phyloP scores from a whole-genome alignment of 1,139 yeast genomes.

The Candida buenavistaensis region DNA sequence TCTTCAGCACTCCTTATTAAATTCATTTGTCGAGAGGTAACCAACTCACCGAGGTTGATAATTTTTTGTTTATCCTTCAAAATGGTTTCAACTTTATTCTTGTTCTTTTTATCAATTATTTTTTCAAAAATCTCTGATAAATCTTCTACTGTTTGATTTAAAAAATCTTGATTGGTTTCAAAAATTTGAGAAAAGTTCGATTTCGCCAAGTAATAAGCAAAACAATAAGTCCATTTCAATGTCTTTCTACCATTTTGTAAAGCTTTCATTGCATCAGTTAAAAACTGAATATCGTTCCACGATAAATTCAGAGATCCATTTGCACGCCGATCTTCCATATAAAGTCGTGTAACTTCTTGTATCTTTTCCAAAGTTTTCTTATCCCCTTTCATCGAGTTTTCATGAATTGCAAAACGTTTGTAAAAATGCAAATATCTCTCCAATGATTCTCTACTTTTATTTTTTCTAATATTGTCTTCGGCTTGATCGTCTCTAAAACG shows the following conservation, averaged over 20 bases:
- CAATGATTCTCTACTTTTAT: constrained; percentile 43
- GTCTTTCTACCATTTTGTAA: constrained; percentile 72
- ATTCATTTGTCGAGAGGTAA: constrained; percentile 48
- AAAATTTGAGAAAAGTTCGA: constrained; percentile 57
- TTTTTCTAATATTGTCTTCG: constrained; percentile 29
- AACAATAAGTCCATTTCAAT: constrained; percentile 89
- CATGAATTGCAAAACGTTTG: constrained; percentile 75
- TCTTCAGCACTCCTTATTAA: constrained; percentile 52
- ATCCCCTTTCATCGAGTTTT: constrained; percentile 76
- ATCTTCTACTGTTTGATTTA: constrained; percentile 76
- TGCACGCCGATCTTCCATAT: constrained; percentile 45
- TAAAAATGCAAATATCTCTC: constrained; percentile 77
- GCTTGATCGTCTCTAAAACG: constrained; percentile 41
- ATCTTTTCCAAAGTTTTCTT: constrained; percentile 60
- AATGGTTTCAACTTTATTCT: constrained; percentile 33
- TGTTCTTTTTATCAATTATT: constrained; percentile 48
- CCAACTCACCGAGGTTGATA: constrained; percentile 46
- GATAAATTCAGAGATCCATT: constrained; percentile 45
- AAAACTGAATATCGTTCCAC: constrained; percentile 89
- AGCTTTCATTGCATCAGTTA: constrained; percentile 68
- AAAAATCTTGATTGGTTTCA: constrained; percentile 71
- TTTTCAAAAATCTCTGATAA: constrained; percentile 70
- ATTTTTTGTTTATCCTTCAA: constrained; percentile 51
- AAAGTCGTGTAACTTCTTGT: constrained; percentile 60
- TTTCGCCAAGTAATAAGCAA: constrained; percentile 65